Evolutionary conservation across 2,329 filamentous ascomycete species (phyloP).

Genomic region (Beauveria sp.): DNA sequence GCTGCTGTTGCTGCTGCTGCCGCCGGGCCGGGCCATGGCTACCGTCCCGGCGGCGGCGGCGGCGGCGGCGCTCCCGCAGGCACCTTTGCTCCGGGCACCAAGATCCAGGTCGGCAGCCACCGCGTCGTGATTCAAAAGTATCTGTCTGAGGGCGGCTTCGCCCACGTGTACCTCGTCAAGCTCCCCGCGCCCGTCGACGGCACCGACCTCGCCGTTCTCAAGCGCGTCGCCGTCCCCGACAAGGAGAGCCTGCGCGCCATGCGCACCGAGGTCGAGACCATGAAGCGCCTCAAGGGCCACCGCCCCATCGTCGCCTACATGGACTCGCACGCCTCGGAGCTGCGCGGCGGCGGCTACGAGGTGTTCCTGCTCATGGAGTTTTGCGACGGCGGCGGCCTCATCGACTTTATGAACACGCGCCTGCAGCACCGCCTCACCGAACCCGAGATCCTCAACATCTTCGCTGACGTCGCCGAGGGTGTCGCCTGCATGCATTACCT

Average conservation of each 20-base stretch:
- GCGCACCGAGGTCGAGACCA: conserved; percentile 97
- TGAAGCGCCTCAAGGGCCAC: conserved; percentile 98
- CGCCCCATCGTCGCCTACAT: conserved; percentile 95
- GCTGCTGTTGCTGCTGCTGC: background rate
- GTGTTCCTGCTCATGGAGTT: conserved; percentile 98
- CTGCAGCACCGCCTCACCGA: conserved; percentile 94
- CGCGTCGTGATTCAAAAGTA: conserved; percentile 94
- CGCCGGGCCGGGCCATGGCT: conserved; percentile 31
- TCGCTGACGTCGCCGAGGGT: conserved; percentile 89
- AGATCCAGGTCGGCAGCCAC: conserved; percentile 91
- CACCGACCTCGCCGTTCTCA: conserved; percentile 75
- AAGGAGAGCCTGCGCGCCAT: conserved; percentile 91
- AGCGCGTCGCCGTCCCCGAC: conserved; percentile 93
- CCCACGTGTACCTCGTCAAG: conserved; percentile 94
- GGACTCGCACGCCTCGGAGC: conserved; percentile 92
- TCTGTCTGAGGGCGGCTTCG: conserved; percentile 94
- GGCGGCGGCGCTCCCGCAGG: conserved; percentile 51
- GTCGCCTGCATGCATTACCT: conserved; percentile 99
- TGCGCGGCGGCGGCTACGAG: conserved; percentile 90
- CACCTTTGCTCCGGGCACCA: conserved; percentile 87
- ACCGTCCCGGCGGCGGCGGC: conserved; percentile 30
- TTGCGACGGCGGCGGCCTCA: conserved; percentile 88
- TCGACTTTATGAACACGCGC: conserved; percentile 99
- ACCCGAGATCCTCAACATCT: conserved; percentile 95
- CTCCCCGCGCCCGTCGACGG: conserved; percentile 70